Percentiles rank a stretch among this genome's conserved stretches.
phyloP scores from a whole-genome alignment of 2,329 filamentous ascomycete species.

The Fusarium incarnatum region DNA sequence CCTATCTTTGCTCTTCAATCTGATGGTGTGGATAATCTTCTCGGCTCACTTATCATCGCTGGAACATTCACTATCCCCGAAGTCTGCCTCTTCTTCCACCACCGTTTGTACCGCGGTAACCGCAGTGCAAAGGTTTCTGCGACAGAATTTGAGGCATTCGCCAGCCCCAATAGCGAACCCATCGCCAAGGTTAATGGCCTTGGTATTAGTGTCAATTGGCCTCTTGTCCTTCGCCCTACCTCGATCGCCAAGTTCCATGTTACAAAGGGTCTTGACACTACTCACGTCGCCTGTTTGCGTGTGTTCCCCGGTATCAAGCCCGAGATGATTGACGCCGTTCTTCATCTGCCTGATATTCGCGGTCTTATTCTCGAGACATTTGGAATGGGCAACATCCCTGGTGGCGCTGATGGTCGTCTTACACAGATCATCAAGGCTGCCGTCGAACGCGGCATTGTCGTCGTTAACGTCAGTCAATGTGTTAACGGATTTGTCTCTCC shows the following conservation, averaged over 20 bases:
- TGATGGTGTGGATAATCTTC: slow-evolving; percentile 89
- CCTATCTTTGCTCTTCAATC: slow-evolving; percentile 92
- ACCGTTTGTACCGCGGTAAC: slow-evolving; percentile 89
- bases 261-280: slow-evolving; percentile 80
- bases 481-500: slow-evolving; percentile 80
- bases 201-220: slow-evolving; percentile 84
- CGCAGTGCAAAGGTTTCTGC: slow-evolving; percentile 89
- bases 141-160: slow-evolving; percentile 87
- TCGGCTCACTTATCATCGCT: slow-evolving; percentile 88
- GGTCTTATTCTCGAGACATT: slow-evolving; percentile 92
- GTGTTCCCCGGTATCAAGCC: slow-evolving; percentile 94
- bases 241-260: slow-evolving; percentile 79
- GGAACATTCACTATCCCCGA: slow-evolving; percentile 94
- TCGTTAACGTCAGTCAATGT: slow-evolving; percentile 94
- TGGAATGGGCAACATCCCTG: slow-evolving; percentile 91
- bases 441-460: slow-evolving; percentile 82
- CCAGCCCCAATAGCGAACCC: slow-evolving; percentile 85
- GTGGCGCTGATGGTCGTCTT: slow-evolving; percentile 81
- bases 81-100: slow-evolving; percentile 93
- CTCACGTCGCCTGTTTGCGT: slow-evolving; percentile 89
- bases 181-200: slow-evolving; percentile 85
- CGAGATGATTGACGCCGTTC: slow-evolving; percentile 90
- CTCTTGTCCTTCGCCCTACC: slow-evolving; percentile 78
- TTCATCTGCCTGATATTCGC: slow-evolving; percentile 78
- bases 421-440: slow-evolving; percentile 81